A percentile compares a stretch with the other conserved stretches of the same genome.
These are phyloP conservation scores for Auricularia heimuer DNA, from an alignment of 768 basidiomycete species.

Conservation along the genomic window DNA sequence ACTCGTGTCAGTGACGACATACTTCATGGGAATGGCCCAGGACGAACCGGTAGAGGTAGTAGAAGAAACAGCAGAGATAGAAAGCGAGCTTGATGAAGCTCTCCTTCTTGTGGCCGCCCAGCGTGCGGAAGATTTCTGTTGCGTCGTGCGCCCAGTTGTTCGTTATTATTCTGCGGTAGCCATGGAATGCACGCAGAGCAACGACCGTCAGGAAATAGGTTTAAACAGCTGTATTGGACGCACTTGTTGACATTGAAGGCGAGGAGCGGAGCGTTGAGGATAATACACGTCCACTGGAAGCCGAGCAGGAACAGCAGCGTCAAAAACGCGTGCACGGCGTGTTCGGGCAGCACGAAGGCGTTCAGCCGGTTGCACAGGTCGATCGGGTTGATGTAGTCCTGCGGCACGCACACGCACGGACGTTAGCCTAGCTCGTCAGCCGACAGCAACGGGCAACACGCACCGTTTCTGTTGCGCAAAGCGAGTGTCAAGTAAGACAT, in stretches of 20 bases:
- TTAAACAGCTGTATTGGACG: conserved; percentile 21
- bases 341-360: conserved; percentile 85
- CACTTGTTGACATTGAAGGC: conserved; percentile 92
- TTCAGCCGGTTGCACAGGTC: conserved; percentile 99
- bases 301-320: conserved; percentile 83
- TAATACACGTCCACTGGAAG: conserved; percentile 91
- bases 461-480: neutral
- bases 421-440: neutral
- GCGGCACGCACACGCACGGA: neutral
- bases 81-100: conserved; percentile 91
- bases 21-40: too few species aligned
- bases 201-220: neutral
- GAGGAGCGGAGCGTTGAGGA: conserved; percentile 83
- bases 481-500: neutral
- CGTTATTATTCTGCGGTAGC: conserved; percentile 59
- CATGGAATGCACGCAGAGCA: conserved; percentile 1
- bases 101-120: conserved; percentile 92
- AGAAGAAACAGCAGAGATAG: conserved; percentile 86
- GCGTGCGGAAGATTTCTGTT: conserved; percentile 95
- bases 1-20: neutral
- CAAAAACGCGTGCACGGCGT: conserved; percentile 88
- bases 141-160: conserved; percentile 99
- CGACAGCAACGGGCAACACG: neutral
- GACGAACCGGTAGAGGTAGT: conserved; percentile 77
- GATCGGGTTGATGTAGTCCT: conserved; percentile 98